Evolutionary conservation across 2,329 filamentous ascomycete genomes (phyloP).

Genomic region (Cytospora mali): DNA sequence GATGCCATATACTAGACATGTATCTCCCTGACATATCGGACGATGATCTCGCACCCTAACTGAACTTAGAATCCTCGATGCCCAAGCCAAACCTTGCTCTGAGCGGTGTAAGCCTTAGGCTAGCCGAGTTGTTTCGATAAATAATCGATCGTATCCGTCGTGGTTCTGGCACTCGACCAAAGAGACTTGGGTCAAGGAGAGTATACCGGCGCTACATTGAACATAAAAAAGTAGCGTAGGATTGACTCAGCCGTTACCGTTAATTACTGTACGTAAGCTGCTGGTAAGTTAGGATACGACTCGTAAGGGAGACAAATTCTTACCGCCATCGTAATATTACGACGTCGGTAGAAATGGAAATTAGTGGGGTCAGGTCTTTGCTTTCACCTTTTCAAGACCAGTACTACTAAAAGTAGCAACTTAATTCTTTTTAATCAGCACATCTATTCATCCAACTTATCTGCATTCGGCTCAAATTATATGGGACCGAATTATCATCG

Average conservation of each 20-base stretch:
- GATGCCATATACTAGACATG: neutral
- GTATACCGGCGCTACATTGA: no score
- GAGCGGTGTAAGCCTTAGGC: no score
- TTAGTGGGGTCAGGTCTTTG: neutral
- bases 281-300: neutral
- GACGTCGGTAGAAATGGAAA: neutral
- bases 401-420: no score
- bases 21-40: neutral
- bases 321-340: neutral
- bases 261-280: no score
- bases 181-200: no score
- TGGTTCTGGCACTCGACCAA: no score
- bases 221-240: neutral
- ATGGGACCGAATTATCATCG: neutral
- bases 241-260: neutral
- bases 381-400: slow-evolving; percentile 1
- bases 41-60: neutral
- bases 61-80: no score
- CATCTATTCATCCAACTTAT: no score
- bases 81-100: no score
- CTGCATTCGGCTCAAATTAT: no score
- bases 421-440: neutral
- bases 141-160: no score
- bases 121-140: no score
- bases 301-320: neutral